A percentile compares a stretch with the other conserved stretches of the same genome.
Conservation (phyloP, 2,329 filamentous ascomycete species). For the Diatrype stigma region DNA sequence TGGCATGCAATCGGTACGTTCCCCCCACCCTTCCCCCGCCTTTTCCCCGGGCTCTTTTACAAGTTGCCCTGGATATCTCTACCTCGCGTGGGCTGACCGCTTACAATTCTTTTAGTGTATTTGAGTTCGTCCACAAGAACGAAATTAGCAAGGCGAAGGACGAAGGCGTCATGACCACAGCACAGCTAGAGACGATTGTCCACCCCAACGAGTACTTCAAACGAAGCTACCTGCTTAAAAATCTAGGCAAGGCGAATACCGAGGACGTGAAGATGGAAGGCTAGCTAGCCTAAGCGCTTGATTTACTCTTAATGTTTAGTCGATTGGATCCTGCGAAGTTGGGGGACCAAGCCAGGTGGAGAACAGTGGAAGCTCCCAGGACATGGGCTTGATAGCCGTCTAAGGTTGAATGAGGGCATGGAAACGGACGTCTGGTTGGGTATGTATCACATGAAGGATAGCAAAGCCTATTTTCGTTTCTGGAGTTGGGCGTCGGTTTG, state of each 20-base stretch:
- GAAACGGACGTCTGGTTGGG: no score
- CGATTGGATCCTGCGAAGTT: no score
- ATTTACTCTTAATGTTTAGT: no score
- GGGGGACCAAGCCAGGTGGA: no score
- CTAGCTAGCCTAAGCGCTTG: conserved; percentile 19
- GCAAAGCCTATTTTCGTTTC: no score
- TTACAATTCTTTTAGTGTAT: conserved; percentile 55
- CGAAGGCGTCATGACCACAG: conserved; percentile 64
- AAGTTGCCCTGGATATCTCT: neutral
- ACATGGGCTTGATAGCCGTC: no score
- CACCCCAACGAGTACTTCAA: conserved; percentile 99
- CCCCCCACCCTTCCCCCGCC: neutral
- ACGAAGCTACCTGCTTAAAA: conserved; percentile 83
- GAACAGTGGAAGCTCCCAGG: no score
- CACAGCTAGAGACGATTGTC: conserved; percentile 88
- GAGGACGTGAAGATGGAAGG: conserved; percentile 56
- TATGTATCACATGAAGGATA: no score
- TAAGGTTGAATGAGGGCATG: no score
- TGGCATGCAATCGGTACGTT: conserved; percentile 82
- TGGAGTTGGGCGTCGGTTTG: no score
- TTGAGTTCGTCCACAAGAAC: conserved; percentile 77
- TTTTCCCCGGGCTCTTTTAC: no score
- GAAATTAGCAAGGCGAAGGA: conserved; percentile 76
- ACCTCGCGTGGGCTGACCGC: conserved; percentile 9
- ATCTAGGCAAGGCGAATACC: conserved; percentile 54